These are phyloP conservation scores for Daldinia sp. DNA, from an alignment of 2,329 filamentous ascomycete genomes.

Conservation along the genomic window DNA sequence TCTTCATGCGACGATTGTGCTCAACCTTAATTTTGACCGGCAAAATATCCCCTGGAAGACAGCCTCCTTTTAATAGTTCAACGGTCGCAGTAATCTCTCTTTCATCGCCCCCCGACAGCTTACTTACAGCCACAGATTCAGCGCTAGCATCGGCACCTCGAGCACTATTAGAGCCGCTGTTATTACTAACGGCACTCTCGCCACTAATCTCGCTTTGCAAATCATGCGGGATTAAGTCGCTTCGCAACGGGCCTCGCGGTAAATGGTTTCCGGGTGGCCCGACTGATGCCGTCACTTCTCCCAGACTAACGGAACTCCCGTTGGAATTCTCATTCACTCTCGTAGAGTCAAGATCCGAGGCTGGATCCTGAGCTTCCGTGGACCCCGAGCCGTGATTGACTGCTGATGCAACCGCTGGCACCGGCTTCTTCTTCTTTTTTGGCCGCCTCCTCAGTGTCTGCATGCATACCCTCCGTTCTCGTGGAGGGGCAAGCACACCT, in stretches of 20 bases:
- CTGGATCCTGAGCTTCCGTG: constrained; percentile 51
- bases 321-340: constrained; percentile 50
- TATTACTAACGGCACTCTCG: constrained; percentile 73
- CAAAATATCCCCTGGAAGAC: constrained; percentile 83
- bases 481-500: constrained; percentile 75
- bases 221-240: constrained; percentile 55
- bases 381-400: constrained; percentile 45
- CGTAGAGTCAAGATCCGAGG: constrained; percentile 51
- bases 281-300: constrained; percentile 47
- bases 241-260: constrained; percentile 50
- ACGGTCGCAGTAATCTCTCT: constrained; percentile 88
- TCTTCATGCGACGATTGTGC: constrained; percentile 89
- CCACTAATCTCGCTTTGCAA: constrained; percentile 74
- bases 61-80: constrained; percentile 83
- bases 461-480: constrained; percentile 82
- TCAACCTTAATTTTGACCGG: constrained; percentile 82
- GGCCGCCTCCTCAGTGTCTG: constrained; percentile 82
- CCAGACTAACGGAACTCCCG: constrained; percentile 52
- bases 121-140: constrained; percentile 59
- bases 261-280: constrained; percentile 49
- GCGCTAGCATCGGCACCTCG: constrained; percentile 55
- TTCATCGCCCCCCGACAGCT: constrained; percentile 63
- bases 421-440: constrained; percentile 66
- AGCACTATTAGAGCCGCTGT: constrained; percentile 66
- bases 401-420: constrained; percentile 54